phyloP scores from a whole-genome alignment of 306 rosid genomes.

The Dryas alaskensis region DNA sequence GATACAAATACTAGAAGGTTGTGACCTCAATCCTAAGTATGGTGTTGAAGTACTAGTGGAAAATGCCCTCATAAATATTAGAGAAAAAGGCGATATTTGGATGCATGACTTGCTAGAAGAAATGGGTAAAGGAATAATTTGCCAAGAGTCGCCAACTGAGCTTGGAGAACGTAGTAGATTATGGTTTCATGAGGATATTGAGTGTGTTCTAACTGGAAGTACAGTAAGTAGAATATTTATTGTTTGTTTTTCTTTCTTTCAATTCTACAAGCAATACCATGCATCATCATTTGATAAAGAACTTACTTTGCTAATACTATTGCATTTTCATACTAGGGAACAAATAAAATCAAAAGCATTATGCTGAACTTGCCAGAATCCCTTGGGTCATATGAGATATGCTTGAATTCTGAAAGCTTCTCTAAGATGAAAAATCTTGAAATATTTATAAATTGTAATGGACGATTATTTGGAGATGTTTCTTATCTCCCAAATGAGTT shows the following conservation, averaged over 20 bases:
- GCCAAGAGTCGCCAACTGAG: conserved; percentile 15
- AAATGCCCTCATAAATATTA: conserved; percentile 13
- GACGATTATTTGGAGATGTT: conserved; percentile 22
- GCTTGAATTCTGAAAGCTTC: conserved; percentile 26
- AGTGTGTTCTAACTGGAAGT: background rate
- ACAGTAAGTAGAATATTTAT: background rate
- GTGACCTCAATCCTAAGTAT: conserved; percentile 21
- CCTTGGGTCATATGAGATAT: conserved; percentile 9
- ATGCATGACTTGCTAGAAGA: conserved; percentile 47
- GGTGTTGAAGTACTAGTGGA: background rate
- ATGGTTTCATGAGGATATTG: conserved; percentile 32
- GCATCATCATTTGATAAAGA: background rate
- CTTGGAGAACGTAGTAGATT: conserved; percentile 30
- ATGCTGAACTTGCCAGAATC: background rate
- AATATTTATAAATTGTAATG: conserved; percentile 31
- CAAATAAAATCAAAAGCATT: background rate
- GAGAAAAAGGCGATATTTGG: background rate
- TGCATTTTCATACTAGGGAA: background rate
- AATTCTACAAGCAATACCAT: no score
- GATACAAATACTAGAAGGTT: conserved; percentile 29
- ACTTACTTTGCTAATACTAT: conserved; percentile 25
- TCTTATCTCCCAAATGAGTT: conserved; percentile 32
- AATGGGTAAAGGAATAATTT: conserved; percentile 32
- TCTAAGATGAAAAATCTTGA: conserved; percentile 24
- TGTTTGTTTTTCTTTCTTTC: no score